Base-by-base conservation (phyloP, 176 grass and related monocot species). In the Coix lacrymajobi region DNA sequence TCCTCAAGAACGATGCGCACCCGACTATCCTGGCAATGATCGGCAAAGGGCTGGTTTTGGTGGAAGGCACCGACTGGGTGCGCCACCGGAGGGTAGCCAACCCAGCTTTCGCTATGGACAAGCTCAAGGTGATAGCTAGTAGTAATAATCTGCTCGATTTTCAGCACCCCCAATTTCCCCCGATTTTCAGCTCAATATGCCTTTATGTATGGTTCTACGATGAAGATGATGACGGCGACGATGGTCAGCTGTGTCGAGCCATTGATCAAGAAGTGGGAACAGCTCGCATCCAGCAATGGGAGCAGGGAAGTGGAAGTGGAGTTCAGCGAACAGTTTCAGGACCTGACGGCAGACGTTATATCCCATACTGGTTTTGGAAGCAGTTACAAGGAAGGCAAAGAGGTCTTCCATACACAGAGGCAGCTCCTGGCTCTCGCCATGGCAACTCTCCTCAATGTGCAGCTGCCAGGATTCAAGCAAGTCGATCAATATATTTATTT, bases 81-180 rank as follows among this genome's bases (percentile, higher is more conserved):
- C 69, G 92, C 0, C 92, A 94, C 25, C 78, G 74, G 1, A 83
- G 79, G 52, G 83, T 94, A 1, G 45, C 81, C 26, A 86, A 20
- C 36, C 88, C 88, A 56, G 88, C 88, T 73, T 94, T 94, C 12
- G 33, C 78, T 43, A 88, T 91, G 83, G 88, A 93, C 36, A 93
- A 93, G 74, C 77, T 90, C 4, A 90, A 93, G 82, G 91, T 93
- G 29, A 45, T 15, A n/a, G n/a, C n/a, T n/a, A n/a, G n/a, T n/a
- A 16, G 1, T 5, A 33, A 4, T 10, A 73, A 49, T 29, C 58
- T 64, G n/a, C 29, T 61, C 15, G 11, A 32, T 16, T 44, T 60
- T 24, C 31, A 14, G 11, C 49, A 8, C 6, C 2, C 8, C 1
- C 16, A 20, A 52, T 52, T n/a, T n/a, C n/a, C n/a, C n/a, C n/a